A percentile compares a stretch with the other conserved stretches of the same genome.
Evolutionary conservation across 73 alveolate genomes (phyloP).

Genomic region (Paramecium pentaurelia): DNA sequence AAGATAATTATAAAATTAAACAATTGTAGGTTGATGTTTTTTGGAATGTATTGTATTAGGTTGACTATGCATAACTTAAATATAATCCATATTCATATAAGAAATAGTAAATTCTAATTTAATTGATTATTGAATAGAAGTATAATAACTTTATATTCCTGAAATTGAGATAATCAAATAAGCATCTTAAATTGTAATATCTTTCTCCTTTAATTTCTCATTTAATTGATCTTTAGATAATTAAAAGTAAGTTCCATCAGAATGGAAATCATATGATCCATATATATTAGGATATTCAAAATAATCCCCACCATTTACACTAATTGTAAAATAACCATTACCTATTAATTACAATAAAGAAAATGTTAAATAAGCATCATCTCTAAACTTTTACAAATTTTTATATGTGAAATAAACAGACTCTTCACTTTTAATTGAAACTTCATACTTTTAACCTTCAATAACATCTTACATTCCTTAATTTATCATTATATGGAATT

Average conservation of each 20-base stretch:
- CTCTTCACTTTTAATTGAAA: not conserved
- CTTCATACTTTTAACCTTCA: not conserved
- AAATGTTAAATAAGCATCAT: not conserved
- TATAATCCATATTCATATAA: constrained; percentile 3
- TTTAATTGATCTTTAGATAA: not conserved
- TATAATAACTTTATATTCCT: not conserved
- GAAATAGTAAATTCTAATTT: not conserved
- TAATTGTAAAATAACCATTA: not conserved
- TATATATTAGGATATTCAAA: not conserved
- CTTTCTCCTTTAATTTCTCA: not conserved
- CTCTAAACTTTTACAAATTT: not conserved
- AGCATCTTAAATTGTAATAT: not conserved
- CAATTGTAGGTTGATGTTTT: not conserved
- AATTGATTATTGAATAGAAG: not conserved
- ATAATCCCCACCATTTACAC: not conserved
- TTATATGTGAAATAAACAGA: not conserved
- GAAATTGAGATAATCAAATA: not conserved
- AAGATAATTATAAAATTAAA: not conserved
- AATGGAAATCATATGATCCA: constrained; percentile 40
- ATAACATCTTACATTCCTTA: constrained; percentile 7
- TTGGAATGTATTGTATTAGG: not conserved
- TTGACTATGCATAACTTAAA: not conserved
- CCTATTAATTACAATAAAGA: not conserved
- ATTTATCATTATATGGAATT: not conserved
- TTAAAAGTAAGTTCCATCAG: not conserved